Evolutionary conservation across 2,329 filamentous ascomycete species (phyloP).

Genomic region (Exophiala mesophila): DNA sequence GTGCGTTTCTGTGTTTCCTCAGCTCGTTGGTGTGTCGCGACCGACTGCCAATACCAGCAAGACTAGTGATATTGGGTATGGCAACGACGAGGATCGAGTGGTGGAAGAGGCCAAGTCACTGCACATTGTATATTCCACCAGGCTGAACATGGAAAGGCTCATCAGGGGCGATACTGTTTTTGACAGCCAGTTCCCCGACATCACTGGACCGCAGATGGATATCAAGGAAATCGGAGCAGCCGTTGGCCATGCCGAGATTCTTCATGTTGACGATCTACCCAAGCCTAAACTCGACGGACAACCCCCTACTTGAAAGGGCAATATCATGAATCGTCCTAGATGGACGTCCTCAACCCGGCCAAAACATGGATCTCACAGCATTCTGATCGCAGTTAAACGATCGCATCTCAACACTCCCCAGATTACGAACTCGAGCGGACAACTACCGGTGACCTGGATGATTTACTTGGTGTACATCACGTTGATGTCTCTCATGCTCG

Average conservation of each 20-base stretch:
- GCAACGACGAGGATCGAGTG: conserved; percentile 8
- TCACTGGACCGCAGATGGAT: conserved; percentile 13
- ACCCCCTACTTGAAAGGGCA: no score
- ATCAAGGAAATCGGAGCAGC: conserved; percentile 18
- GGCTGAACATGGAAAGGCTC: conserved; percentile 19
- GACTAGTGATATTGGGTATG: conserved; percentile 22
- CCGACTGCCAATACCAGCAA: conserved; percentile 17
- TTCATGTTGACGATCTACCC: conserved; percentile 1
- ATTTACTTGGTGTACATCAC: no score
- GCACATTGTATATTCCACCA: conserved; percentile 19
- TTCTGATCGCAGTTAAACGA: no score
- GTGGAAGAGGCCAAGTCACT: conserved; percentile 14
- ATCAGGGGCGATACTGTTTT: conserved; percentile 15
- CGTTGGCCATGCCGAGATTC: conserved; percentile 17
- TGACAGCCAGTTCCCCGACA: conserved; percentile 19
- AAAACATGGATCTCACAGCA: not conserved
- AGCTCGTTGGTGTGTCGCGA: conserved; percentile 19
- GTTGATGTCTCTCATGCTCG: no score
- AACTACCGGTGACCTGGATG: no score
- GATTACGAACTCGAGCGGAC: no score
- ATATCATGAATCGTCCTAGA: no score
- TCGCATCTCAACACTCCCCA: no score
- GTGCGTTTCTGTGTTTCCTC: conserved; percentile 17
- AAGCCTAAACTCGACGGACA: no score
- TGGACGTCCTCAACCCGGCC: no score